A percentile compares a stretch with the other conserved stretches of the same genome.
These are phyloP conservation scores for Aureobasidium pullulans DNA, from an alignment of 2,329 filamentous ascomycete genomes.

Conservation along the genomic window DNA sequence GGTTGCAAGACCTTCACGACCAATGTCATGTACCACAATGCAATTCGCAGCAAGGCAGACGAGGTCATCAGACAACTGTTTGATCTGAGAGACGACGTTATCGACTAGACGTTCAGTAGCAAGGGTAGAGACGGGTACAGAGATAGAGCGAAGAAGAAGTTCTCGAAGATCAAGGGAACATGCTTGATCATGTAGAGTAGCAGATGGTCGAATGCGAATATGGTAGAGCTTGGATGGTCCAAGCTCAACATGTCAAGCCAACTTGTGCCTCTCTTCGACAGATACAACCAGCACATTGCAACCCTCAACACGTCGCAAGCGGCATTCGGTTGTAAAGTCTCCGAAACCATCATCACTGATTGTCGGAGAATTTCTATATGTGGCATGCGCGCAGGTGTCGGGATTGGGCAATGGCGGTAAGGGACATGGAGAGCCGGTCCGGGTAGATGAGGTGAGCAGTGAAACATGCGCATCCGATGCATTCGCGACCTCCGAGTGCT, in stretches of 20 bases:
- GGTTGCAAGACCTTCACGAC: conserved; percentile 76
- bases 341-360: not conserved
- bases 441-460: conserved; percentile 10
- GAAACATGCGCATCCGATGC: not conserved
- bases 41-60: conserved; percentile 62
- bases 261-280: not conserved
- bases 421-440: conserved; percentile 10
- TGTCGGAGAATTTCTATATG: not conserved
- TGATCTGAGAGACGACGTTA: conserved; percentile 62
- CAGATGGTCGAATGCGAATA: not conserved
- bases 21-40: conserved; percentile 83
- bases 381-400: not conserved
- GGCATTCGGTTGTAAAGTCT: not conserved
- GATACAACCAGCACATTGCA: not conserved
- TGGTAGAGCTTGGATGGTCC: not conserved
- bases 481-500: not conserved
- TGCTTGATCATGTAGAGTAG: not conserved
- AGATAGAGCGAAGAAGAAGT: too few relatives aligned
- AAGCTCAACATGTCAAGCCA: not conserved
- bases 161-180: not conserved
- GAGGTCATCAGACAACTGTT: conserved; percentile 74
- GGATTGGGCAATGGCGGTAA: not conserved
- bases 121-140: too few relatives aligned
- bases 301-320: not conserved
- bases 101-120: conserved; percentile 37